phyloP scores from a whole-genome alignment of 192 early-diverging fungal genomes.

The Coemansia sp. region DNA sequence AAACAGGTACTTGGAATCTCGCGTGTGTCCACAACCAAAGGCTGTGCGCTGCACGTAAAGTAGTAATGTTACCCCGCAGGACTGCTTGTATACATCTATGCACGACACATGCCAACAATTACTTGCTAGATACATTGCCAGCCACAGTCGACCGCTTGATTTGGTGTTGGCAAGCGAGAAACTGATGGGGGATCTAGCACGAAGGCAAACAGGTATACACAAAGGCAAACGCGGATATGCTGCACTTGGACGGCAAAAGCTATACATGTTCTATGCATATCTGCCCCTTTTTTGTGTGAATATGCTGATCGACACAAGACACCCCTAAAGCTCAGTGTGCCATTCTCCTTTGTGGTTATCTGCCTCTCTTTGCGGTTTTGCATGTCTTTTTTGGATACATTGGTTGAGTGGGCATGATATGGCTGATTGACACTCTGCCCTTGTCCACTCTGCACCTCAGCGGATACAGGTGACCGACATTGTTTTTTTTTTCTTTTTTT shows the following conservation, averaged over 20 bases:
- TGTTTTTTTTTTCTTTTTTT: not conserved
- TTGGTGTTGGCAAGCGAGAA: not conserved
- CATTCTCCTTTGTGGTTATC: not conserved
- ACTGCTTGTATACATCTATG: not conserved
- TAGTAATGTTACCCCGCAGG: not conserved
- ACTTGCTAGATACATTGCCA: not conserved
- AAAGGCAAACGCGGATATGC: not conserved
- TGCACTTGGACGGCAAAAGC: not conserved
- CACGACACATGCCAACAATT: not conserved
- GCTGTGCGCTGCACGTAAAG: not conserved
- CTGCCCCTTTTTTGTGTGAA: not conserved
- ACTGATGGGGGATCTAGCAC: not conserved
- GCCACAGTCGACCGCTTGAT: not conserved
- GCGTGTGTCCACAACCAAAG: not conserved
- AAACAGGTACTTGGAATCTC: not conserved
- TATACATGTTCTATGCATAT: constrained; percentile 4
- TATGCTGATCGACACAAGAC: not conserved
- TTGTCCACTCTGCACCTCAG: not conserved
- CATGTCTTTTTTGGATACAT: not conserved
- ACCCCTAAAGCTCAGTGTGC: not conserved
- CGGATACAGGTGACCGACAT: not conserved
- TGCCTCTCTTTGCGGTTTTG: not conserved
- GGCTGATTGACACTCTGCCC: not conserved
- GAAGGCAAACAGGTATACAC: not conserved
- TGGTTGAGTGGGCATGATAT: not conserved